Percentiles rank a stretch among this genome's conserved stretches.
phyloP scores from a whole-genome alignment of 305 asterid species.

The Salvia sclarea region DNA sequence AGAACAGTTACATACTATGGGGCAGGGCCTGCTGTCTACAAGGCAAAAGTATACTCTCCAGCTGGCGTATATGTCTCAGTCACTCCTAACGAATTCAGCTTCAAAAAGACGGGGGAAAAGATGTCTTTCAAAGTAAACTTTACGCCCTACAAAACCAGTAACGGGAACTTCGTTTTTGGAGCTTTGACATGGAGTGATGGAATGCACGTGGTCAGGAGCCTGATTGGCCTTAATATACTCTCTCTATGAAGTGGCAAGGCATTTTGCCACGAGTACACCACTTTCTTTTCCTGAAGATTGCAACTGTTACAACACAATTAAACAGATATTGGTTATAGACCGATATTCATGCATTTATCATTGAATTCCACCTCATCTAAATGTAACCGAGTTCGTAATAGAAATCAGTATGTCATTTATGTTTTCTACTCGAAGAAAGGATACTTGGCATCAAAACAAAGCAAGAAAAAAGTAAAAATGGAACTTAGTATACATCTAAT shows the following conservation, averaged over 20 bases:
- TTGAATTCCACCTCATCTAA: not conserved
- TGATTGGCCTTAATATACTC: constrained; percentile 46
- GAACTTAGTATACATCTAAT: not conserved
- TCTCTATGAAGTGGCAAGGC: constrained; percentile 35
- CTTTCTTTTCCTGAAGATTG: not conserved
- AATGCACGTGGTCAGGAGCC: constrained; percentile 52
- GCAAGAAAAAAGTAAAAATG: not conserved
- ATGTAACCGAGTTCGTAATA: constrained; percentile 5
- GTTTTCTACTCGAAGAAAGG: not conserved
- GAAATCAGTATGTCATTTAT: not conserved
- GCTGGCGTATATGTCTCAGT: constrained; percentile 49
- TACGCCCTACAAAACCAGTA: constrained; percentile 40
- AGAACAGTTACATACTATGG: constrained; percentile 60
- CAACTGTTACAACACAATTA: not conserved
- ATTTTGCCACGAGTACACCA: constrained; percentile 4
- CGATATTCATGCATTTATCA: not conserved
- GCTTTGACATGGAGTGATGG: constrained; percentile 60
- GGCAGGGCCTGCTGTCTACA: constrained; percentile 47
- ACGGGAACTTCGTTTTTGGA: constrained; percentile 53
- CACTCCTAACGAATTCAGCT: constrained; percentile 42
- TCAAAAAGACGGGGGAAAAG: constrained; percentile 41
- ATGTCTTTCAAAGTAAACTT: constrained; percentile 43
- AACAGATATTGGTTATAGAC: constrained; percentile 1
- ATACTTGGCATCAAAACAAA: not conserved
- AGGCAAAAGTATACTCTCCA: constrained; percentile 44